Evolutionary conservation across 2,329 filamentous ascomycete species (phyloP), one percentile per base, ranked within the genome.

Genomic region (Rachicladosporium sp.): DNA sequence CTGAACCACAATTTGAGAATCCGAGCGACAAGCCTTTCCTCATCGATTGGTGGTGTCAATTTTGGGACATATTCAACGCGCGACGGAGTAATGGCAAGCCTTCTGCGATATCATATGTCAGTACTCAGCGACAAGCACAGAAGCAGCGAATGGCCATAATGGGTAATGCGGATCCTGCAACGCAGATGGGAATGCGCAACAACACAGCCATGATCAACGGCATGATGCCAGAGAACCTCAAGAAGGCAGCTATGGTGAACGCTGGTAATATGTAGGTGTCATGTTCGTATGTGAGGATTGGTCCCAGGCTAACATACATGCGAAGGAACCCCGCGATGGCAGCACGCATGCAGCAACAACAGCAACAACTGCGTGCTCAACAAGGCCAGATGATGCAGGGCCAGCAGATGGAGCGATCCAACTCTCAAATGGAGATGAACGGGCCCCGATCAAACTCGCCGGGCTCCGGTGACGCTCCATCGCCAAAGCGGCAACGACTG

Each of bases 1-100:
- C 89, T 4, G 71, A 75, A 5, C 80, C 86, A 9, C 78, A 77
- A 46, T 68, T 86, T 4, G 77, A 79, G 9, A 72, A 69, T 57
- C 73, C 74, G 36, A 69, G 70, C 40, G 82, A 81, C 53, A 82
- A 75, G 46, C 85, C 84, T 19, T 96, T 98, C 55, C 70, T 98
- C n/a, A 82, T 86, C 51, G 91, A 96, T 55, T 98, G 91, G 91
- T 98, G 93, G 68, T 85, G 80, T 56, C 74, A 95, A 38, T 98
- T 98, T 62, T 96, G 87, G 87, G 91, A 98, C 55, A 86, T 96
- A 51, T 93, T 83, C 63, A 78, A 78, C 56, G 85, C 86, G 41
- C 83, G 89, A 57, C 82, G 85, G 55, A 75, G 50, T 35, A 57
- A 60, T 45, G 45, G 40, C 35, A 74, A 55, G 66, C 61, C 46